Evolutionary conservation across 1,284 basidiomycete species (phyloP), one percentile per base, ranked within the genome.

Genomic region (Moesziomyces sp.): DNA sequence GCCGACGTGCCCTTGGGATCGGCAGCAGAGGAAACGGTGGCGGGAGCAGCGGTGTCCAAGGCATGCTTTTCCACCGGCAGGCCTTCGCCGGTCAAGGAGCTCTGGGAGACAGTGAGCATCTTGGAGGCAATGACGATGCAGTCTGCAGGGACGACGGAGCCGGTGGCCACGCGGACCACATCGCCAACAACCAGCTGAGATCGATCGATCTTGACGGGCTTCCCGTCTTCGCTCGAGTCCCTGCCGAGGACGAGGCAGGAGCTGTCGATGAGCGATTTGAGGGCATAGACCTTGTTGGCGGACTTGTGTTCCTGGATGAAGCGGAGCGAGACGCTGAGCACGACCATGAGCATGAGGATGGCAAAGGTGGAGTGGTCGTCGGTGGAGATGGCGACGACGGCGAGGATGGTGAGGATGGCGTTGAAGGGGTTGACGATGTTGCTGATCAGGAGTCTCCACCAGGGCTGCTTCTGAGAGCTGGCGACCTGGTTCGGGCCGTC

Each of bases 311-410:
- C 50, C 38, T 52, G 50, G 50, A 52, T 43, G 38, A 52, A 52
- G 35, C 50, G 50, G 38, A 52, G 35, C 14, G 50, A 14, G 35
- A 52, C 50, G 24, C 50, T 52, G 35, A 52, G 38, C 23, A 43
- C 35, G 38, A 52, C 50, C 50, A 52, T 52, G 38, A 52, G 50
- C 50, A 52, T 52, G 50, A 52, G 50, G 50, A 52, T 52, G 38
- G 50, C 42, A 14, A 52, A 52, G 21, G 50, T 52, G 38, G 50
- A 52, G 38, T 52, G 50, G 35, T 52, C 50, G n/a, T 52, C 50
- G 18, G 50, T 52, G 13, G 50, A 52, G 50, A 52, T 52, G 38
- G 50, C 50, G 9, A 52, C 50, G 40, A 52, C 35, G 40, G 50
- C 50, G 23, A 52, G 50, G 50, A 52, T 26, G 50, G 50, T 52